Evolutionary conservation across 495 filamentous ascomycete genomes (phyloP).

Genomic region (Penicillium paxilli): DNA sequence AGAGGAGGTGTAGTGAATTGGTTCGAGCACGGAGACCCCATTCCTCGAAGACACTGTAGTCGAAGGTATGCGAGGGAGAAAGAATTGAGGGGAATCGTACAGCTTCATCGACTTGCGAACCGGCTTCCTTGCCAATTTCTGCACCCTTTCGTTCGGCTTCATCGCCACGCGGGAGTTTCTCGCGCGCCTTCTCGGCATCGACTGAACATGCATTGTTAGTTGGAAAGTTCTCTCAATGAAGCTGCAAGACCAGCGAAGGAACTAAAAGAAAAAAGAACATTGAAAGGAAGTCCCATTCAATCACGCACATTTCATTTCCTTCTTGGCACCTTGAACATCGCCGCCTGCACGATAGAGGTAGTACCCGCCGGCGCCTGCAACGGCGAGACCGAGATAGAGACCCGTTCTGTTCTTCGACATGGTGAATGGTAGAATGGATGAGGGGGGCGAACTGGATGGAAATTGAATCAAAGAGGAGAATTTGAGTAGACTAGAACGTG

Average conservation of each 20-base stretch:
- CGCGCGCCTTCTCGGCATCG: constrained; percentile 64
- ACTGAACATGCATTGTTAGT: constrained; percentile 25
- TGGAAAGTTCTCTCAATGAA: not conserved
- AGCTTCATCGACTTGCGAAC: constrained; percentile 54
- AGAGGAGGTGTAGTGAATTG: too few species aligned
- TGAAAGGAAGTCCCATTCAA: too few species aligned
- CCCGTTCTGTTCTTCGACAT: constrained; percentile 55
- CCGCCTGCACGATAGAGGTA: constrained; percentile 91
- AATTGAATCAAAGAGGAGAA: not conserved
- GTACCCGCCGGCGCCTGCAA: constrained; percentile 73
- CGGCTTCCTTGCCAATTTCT: constrained; percentile 50
- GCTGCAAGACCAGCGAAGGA: too few species aligned
- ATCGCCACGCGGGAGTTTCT: constrained; percentile 52
- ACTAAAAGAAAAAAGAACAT: too few species aligned
- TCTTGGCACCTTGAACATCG: constrained; percentile 74
- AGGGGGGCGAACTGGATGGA: too few species aligned
- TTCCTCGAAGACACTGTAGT: too few species aligned
- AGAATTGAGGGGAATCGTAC: constrained; percentile 38
- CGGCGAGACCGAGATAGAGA: constrained; percentile 59
- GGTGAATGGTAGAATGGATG: constrained; percentile 5
- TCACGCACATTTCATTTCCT: constrained; percentile 73
- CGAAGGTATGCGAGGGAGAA: not conserved
- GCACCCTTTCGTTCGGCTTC: constrained; percentile 54
- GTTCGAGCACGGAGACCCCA: too few species aligned
- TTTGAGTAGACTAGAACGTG: not conserved